These are phyloP conservation scores for Acorus gramineus DNA, from an alignment of 106 monocot genomes.

Conservation along the genomic window DNA sequence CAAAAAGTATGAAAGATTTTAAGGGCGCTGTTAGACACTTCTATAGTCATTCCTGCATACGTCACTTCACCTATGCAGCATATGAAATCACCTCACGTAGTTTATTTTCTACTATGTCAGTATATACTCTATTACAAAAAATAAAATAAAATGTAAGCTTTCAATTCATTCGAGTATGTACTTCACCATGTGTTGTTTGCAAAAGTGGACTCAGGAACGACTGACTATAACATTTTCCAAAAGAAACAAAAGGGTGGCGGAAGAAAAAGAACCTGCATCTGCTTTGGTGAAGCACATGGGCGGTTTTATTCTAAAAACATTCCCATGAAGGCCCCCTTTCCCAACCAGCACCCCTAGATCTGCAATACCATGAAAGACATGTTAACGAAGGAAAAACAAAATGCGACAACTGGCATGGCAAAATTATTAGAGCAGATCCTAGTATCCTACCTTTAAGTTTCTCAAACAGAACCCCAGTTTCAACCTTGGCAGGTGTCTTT, in stretches of 20 bases:
- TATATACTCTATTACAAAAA: no score
- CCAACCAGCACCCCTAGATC: background rate
- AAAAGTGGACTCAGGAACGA: background rate
- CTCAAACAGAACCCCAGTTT: conserved; percentile 13
- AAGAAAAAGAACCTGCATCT: background rate
- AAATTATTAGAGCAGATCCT: background rate
- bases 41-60: background rate
- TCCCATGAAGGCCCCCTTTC: background rate
- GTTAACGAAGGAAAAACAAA: background rate
- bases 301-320: conserved; percentile 32
- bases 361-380: background rate
- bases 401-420: background rate
- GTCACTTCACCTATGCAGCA: no score
- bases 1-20: background rate
- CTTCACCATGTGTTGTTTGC: no score
- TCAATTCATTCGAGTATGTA: no score
- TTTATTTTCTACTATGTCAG: no score
- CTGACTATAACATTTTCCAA: background rate
- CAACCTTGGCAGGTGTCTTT: background rate
- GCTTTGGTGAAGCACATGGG: conserved; percentile 3
- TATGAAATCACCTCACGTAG: no score
- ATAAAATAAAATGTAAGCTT: no score
- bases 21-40: background rate
- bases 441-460: background rate
- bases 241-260: background rate